Evolutionary conservation across 2,329 filamentous ascomycete species (phyloP).

Genomic region (Beauveria brongniartii): DNA sequence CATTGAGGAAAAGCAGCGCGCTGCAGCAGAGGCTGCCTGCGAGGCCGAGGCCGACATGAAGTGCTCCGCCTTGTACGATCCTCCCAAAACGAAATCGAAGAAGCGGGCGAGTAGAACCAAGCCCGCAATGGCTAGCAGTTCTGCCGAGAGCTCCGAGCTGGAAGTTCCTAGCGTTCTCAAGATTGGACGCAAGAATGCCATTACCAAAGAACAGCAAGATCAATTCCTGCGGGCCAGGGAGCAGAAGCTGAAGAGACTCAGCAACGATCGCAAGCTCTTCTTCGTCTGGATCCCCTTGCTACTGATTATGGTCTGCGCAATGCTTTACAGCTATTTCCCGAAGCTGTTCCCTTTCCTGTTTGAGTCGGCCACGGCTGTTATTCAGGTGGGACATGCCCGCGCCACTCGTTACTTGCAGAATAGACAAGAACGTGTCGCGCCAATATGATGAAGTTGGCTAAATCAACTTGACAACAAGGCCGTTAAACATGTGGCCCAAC

Average conservation of each 20-base stretch:
- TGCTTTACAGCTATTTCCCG: conserved; percentile 44
- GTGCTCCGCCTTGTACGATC: conserved; percentile 45
- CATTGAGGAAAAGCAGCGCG: conserved; percentile 47
- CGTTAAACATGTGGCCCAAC: not conserved
- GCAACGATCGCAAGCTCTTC: conserved; percentile 58
- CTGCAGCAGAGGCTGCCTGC: conserved; percentile 48
- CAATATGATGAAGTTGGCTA: conserved; percentile 16
- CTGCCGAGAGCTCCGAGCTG: conserved; percentile 13
- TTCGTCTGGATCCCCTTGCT: conserved; percentile 56
- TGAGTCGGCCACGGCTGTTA: conserved; percentile 25
- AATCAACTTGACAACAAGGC: not conserved
- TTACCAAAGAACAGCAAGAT: conserved; percentile 58
- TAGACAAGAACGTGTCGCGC: conserved; percentile 19
- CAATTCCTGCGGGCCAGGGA: conserved; percentile 53
- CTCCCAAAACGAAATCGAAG: conserved; percentile 18
- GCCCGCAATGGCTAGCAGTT: not conserved
- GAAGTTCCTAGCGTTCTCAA: conserved; percentile 41
- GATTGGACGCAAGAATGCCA: conserved; percentile 54
- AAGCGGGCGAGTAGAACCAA: conserved; percentile 25
- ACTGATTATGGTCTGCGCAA: conserved; percentile 38
- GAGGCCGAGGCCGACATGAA: conserved; percentile 53
- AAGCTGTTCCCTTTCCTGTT: conserved; percentile 33
- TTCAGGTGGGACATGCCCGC: conserved; percentile 20
- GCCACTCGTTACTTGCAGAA: conserved; percentile 19
- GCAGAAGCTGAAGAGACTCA: conserved; percentile 53